Evolutionary conservation across 2,329 filamentous ascomycete species (phyloP).

Genomic region (Camillea tinctor): DNA sequence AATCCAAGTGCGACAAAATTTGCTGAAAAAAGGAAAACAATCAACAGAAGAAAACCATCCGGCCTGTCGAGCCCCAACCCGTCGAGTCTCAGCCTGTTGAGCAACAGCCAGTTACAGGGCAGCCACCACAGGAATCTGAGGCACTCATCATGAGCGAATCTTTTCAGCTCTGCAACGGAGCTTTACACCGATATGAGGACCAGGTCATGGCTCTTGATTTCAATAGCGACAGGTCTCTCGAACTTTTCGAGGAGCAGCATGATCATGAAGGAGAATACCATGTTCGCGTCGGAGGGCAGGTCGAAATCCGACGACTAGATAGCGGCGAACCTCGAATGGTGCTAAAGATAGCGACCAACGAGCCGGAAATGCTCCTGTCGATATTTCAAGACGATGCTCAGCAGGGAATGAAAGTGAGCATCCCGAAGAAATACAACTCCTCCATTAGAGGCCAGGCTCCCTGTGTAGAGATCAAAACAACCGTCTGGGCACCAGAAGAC

Average conservation of each 20-base stretch:
- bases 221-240: conserved; percentile 34
- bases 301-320: conserved; percentile 41
- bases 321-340: conserved; percentile 39
- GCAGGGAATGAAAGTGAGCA: conserved; percentile 41
- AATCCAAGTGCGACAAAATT: neutral
- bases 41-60: conserved; percentile 20
- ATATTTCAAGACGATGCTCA: conserved; percentile 32
- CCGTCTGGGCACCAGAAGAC: conserved; percentile 44
- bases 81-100: conserved; percentile 12
- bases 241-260: conserved; percentile 39
- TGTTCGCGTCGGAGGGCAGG: conserved; percentile 44
- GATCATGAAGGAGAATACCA: conserved; percentile 24
- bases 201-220: conserved; percentile 37
- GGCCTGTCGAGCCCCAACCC: conserved; percentile 17
- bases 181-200: conserved; percentile 29
- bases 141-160: conserved; percentile 13
- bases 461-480: conserved; percentile 49
- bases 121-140: conserved; percentile 9
- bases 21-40: conserved; percentile 3
- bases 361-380: conserved; percentile 38
- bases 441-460: conserved; percentile 29
- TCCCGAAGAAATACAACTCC: conserved; percentile 37
- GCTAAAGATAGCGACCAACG: conserved; percentile 46
- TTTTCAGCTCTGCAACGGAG: conserved; percentile 22
- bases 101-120: conserved; percentile 11